These are phyloP conservation scores for Setomelanomma holmii DNA, from an alignment of 2,329 filamentous ascomycete species.

Conservation along the genomic window DNA sequence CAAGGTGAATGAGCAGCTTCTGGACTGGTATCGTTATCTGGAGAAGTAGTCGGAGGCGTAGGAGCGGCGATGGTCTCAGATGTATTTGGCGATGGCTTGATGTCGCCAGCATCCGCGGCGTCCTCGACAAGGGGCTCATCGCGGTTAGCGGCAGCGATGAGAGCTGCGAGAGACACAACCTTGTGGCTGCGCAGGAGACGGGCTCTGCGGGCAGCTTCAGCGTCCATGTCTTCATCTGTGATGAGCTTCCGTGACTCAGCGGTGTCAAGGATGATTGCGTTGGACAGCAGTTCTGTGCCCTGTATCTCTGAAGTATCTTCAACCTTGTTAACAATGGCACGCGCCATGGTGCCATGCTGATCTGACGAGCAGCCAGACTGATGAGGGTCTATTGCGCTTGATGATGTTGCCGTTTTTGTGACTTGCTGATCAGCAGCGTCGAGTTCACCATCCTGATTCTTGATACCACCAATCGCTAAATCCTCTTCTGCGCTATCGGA, in stretches of 20 bases:
- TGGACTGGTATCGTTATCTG: not conserved
- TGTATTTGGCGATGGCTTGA: not conserved
- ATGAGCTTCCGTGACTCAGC: not conserved
- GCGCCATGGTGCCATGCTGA: too few species aligned
- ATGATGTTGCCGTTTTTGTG: too few species aligned
- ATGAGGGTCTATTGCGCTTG: too few species aligned
- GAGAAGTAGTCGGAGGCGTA: not conserved
- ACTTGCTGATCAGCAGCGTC: too few species aligned
- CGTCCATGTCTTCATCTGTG: not conserved
- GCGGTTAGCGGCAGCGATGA: not conserved
- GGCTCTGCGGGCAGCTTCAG: not conserved
- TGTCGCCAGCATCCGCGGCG: not conserved
- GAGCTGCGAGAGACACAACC: not conserved
- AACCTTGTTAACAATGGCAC: too few species aligned
- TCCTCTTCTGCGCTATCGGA: too few species aligned
- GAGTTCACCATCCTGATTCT: too few species aligned
- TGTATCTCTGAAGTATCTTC: too few species aligned
- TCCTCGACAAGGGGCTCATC: not conserved
- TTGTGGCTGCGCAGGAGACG: conserved; percentile 4
- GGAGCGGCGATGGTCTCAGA: not conserved
- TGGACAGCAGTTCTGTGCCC: too few species aligned
- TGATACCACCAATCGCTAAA: too few species aligned
- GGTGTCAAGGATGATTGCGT: too few species aligned
- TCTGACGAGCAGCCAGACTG: too few species aligned
- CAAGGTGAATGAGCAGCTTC: not conserved